phyloP scores from a whole-genome alignment of 495 filamentous ascomycete species.

The Filosporella fistucella region DNA sequence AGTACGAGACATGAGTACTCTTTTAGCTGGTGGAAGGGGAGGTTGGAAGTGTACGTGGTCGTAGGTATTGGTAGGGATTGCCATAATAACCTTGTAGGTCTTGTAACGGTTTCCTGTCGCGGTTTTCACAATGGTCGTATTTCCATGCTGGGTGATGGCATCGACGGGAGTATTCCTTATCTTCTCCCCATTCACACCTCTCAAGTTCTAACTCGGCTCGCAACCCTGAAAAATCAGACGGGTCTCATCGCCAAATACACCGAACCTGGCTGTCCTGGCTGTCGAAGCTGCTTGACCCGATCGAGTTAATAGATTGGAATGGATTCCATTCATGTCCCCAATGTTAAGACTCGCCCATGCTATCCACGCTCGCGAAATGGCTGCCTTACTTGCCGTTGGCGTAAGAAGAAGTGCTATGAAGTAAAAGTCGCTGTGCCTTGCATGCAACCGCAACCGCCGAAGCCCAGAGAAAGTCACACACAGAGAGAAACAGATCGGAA shows the following conservation, averaged over 20 bases:
- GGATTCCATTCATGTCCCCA: neutral
- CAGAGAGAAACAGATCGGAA: no score
- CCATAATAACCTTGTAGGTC: slow-evolving; percentile 30
- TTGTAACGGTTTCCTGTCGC: slow-evolving; percentile 11
- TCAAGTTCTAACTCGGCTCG: no score
- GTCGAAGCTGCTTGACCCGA: no score
- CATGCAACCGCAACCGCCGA: neutral
- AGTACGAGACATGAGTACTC: slow-evolving; percentile 12
- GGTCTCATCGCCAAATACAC: no score
- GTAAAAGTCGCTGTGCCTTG: neutral
- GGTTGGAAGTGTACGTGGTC: slow-evolving; percentile 29
- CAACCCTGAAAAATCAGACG: no score
- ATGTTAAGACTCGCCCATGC: neutral
- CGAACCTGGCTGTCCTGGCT: no score
- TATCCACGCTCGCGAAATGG: neutral
- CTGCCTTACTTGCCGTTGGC: neutral
- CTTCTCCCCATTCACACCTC: no score
- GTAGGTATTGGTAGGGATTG: slow-evolving; percentile 27
- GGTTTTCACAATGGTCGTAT: neutral
- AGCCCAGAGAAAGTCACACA: no score
- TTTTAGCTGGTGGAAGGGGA: slow-evolving; percentile 21
- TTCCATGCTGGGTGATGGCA: neutral
- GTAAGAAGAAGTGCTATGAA: neutral
- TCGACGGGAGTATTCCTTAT: neutral
- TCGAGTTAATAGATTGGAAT: no score